Evolutionary conservation across 768 basidiomycete genomes (phyloP).

Genomic region (Naganishia vaughanmartiniae): DNA sequence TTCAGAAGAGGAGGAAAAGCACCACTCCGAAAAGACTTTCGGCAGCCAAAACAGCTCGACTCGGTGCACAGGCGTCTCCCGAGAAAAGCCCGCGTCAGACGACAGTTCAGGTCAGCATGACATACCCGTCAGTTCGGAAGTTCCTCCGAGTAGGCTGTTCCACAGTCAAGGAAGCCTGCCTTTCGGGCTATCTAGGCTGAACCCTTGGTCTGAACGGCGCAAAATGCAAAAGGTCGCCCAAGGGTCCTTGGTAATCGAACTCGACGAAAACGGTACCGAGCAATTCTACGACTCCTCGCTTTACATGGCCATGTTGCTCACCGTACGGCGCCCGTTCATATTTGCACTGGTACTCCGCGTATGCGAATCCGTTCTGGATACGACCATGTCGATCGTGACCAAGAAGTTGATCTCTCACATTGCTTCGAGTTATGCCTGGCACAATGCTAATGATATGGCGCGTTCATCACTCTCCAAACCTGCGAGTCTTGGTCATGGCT

Average conservation of each 20-base stretch:
- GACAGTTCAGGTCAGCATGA: no score
- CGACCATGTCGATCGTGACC: conserved; percentile 48
- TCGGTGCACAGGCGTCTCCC: no score
- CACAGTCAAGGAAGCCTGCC: background rate
- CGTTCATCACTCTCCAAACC: conserved; percentile 46
- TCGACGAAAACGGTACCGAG: background rate
- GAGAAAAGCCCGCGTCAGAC: no score
- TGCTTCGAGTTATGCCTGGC: conserved; percentile 56
- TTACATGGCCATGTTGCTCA: background rate
- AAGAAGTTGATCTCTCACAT: conserved; percentile 64
- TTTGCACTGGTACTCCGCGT: background rate
- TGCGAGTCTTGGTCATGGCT: conserved; percentile 61
- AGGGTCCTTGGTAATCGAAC: background rate
- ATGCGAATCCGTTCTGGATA: background rate
- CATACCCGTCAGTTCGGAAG: background rate
- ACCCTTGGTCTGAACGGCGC: background rate
- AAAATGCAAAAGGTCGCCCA: background rate
- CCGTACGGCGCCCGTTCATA: background rate
- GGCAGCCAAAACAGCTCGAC: no score
- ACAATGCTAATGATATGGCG: conserved; percentile 48
- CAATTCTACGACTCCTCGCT: background rate
- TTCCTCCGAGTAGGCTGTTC: no score
- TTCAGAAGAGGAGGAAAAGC: background rate
- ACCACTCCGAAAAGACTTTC: background rate
- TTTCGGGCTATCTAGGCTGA: background rate